Percentiles rank a stretch among this genome's conserved stretches.
Evolutionary conservation across 78 protist genomes (phyloP).

Genomic region (Dictyostelium purpureum): DNA sequence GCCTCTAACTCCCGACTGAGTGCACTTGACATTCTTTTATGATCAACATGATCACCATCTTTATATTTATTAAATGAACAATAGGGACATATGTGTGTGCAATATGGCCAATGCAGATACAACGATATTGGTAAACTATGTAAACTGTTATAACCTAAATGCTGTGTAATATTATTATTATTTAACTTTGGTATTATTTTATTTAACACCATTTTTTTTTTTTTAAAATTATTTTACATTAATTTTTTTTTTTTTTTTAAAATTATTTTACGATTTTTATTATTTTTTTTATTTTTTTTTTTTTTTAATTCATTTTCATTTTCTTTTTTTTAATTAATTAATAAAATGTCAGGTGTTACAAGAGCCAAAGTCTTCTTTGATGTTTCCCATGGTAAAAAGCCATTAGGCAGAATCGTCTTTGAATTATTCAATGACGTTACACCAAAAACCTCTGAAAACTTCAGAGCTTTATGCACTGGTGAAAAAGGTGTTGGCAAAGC

Average conservation of each 20-base stretch:
- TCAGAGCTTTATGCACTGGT: conserved; percentile 93
- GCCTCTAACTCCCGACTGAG: background rate
- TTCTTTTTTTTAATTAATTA: background rate
- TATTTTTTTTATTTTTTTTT: background rate
- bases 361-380: conserved; percentile 82
- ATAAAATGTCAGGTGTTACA: background rate
- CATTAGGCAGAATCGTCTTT: conserved; percentile 76
- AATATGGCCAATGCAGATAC: conserved; percentile 81
- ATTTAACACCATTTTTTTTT: background rate
- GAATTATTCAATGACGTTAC: conserved; percentile 79
- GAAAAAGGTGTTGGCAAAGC: conserved; percentile 89
- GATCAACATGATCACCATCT: conserved; percentile 55
- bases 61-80: conserved; percentile 72
- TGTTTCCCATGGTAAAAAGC: conserved; percentile 30
- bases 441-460: conserved; percentile 97
- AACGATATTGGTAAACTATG: conserved; percentile 25
- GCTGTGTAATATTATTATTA: too few relatives aligned
- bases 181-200: background rate
- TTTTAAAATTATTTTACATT: background rate
- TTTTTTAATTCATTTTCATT: background rate
- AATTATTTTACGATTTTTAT: too few relatives aligned
- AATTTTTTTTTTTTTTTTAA: background rate
- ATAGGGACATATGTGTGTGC: conserved; percentile 75
- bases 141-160: background rate
- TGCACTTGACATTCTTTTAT: conserved; percentile 28